Evolutionary conservation across 352 stramenopile species (phyloP), one percentile per base, ranked within the genome.

Genomic region (Blastocystis sp.): DNA sequence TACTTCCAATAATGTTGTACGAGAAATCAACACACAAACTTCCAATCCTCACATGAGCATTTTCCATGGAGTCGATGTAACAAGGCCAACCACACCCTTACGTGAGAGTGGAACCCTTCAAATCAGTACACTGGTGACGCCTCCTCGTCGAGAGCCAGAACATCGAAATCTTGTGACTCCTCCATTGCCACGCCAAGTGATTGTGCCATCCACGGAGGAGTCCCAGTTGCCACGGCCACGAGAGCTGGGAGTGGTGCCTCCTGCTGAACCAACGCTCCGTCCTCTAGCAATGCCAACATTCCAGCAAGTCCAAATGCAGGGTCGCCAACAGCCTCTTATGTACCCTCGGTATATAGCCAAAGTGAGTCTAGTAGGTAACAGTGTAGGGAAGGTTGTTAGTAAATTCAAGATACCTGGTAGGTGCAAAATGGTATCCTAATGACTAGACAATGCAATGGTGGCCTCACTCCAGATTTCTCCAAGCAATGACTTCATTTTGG

Each of bases 311-410:
- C 64, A 77, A 1, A 0, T 77, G 64, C 35, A 42, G 6, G 40
- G 24, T 44, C 60, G 60, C 4, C 24, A 30, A 0, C 11, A 44
- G 9, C 64, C 64, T 40, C 30, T 77, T 5, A 30, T n/a, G 33
- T 77, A 51, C 11, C 64, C 64, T 11, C 64, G 64, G 15, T 77
- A 77, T 48, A 77, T 77, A 40, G 64, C 64, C 7, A 77, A 77
- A 19, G 64, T 77, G 40, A 77, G 64, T 56, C 40, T 77, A 3
- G 30, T 77, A 35, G 64, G 64, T 3, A 77, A 77, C 35, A 56
- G 33, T n/a, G n/a, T 56, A 4, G 64, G 64, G 64, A 51, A 77
- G 64, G 37, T 77, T 1, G 64, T 77, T 24, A 77, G 64, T 48
- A 77, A 77, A 19, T 57, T 53, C 40, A 51, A 56, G 40, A 77